phyloP scores from a whole-genome alignment of 495 filamentous ascomycete genomes.

The Podospora comata region DNA sequence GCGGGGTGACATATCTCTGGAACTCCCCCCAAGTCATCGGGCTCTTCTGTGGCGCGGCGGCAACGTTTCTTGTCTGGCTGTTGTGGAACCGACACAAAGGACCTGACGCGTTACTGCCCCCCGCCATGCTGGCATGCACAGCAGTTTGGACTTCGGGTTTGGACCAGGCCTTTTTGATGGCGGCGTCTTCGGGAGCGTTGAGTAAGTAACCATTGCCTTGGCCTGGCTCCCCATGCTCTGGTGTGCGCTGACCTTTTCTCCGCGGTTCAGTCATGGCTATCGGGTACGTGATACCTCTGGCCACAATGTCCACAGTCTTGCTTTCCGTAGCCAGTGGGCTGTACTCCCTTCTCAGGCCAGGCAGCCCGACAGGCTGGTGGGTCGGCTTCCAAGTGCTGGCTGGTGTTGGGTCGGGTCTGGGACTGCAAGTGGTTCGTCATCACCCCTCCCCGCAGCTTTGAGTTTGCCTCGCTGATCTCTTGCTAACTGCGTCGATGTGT shows the following conservation, averaged over 20 bases:
- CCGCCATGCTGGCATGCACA: not conserved
- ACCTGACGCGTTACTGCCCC: not conserved
- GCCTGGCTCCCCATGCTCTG: no score
- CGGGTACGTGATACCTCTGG: constrained; percentile 60
- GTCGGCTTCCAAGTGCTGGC: constrained; percentile 29
- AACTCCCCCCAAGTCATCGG: not conserved
- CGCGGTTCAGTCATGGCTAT: constrained; percentile 26
- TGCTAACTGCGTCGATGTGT: no score
- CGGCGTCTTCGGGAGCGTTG: constrained; percentile 49
- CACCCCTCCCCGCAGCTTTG: no score
- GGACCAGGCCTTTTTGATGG: constrained; percentile 50
- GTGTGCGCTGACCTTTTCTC: no score
- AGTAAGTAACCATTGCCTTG: no score
- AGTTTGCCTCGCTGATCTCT: no score
- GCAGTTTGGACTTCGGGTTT: constrained; percentile 51
- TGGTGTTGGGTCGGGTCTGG: no score
- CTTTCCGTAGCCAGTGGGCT: constrained; percentile 59
- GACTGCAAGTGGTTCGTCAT: no score
- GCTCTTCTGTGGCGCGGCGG: not conserved
- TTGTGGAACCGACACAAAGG: not conserved
- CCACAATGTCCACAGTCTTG: constrained; percentile 46
- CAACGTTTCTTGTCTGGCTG: not conserved
- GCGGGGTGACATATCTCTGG: not conserved
- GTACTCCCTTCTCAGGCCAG: constrained; percentile 51
- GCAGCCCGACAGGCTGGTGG: constrained; percentile 42